Base-by-base conservation (phyloP, 1,139 yeast species). In the Candida sanyaensis region DNA sequence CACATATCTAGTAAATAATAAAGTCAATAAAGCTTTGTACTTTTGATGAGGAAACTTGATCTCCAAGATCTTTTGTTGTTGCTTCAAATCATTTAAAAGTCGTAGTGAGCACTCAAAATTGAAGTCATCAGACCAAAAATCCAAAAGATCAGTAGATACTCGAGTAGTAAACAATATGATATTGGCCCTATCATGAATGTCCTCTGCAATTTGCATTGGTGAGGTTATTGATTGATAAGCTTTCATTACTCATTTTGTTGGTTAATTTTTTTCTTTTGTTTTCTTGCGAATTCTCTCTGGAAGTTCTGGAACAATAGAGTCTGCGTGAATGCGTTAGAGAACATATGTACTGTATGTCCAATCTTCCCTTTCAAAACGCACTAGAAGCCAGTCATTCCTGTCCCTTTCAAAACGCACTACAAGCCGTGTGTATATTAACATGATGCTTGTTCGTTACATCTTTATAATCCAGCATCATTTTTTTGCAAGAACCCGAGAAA, bases 21-120 rank as follows among this genome's bases (percentile, higher is more conserved):
- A 54, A 5, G 53, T 51, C 2, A 64, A 50, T 27, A 72, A 50
- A 24, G 55, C 55, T 49, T 65, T 66, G 30, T 45, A 43, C 39
- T 62, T 56, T 6, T 52, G 41, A 1, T 45, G 46, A 8, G 29
- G 41, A 27, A 60, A 55, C 50, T 63, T 69, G 46, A 71, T 69
- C 6, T 58, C 52, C 11, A 67, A 64, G 3, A 80, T 61, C 34
- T 55, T 55, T 10, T 57, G 52, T 50, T 75, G 83, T 17, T 61
- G 64, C 4, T 55, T 47, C 29, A 75, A 59, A 39, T 52, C 42
- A 1, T 74, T 66, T 4, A 80, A 55, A 6, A 69, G 54, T 44
- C 83, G 60, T 44, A 80, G 51, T 6, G 49, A 30, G 2, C 50
- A 39, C 52, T 73, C 79, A 46, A 67, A 72, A 50, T 63, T 62